Base-by-base conservation (phyloP, 2,329 filamentous ascomycete genomes). In the Didymella lethalis region DNA sequence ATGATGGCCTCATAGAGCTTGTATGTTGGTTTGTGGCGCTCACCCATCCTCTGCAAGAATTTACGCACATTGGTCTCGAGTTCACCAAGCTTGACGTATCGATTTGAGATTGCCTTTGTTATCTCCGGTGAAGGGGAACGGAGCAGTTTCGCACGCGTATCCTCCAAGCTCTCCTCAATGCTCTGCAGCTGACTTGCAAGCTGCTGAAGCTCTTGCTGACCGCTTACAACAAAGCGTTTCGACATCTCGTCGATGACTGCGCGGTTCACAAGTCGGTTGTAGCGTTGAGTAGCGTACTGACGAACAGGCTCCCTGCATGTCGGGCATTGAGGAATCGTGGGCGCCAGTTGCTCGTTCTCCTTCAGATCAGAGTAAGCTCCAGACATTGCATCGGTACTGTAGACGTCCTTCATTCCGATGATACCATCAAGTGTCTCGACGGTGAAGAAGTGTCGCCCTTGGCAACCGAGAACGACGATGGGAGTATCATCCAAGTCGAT, bases 1-100 rank as follows among this genome's bases (percentile, higher is more conserved):
- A 76, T 28, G 0, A 64, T 75, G 12, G 79, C 77, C 44, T 79
- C 72, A 29, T 78, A 70, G 14, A 81, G 76, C 49, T 77, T 80
- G 46, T 75, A 70, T 0, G 68, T 68, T 2, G 78, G 78, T 43
- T 80, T 73, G 47, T 80, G 68, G 41, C 72, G 71, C 10, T 71
- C 64, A 14, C 65, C 62, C 26, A 64, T 59, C 25, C 58, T 66
- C 2, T 32, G 47, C 16, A 65, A 59, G 28, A 78, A 75, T 0
- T 29, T 32, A 1, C 44, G 48, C 8, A 77, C 59, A 8, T 53
- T 51, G 2, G 54, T 66, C n/a, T 68, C 54, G 0, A 78, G 41
- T 7, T 53, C 40, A 4, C 29, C 45, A 3, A 59, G 50, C 38
- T 60, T 51, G 0, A 20, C 28, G 18, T 74, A 65, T 31, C 71